phyloP scores from a whole-genome alignment of 2,329 filamentous ascomycete species.

The Colletotrichum sp. region DNA sequence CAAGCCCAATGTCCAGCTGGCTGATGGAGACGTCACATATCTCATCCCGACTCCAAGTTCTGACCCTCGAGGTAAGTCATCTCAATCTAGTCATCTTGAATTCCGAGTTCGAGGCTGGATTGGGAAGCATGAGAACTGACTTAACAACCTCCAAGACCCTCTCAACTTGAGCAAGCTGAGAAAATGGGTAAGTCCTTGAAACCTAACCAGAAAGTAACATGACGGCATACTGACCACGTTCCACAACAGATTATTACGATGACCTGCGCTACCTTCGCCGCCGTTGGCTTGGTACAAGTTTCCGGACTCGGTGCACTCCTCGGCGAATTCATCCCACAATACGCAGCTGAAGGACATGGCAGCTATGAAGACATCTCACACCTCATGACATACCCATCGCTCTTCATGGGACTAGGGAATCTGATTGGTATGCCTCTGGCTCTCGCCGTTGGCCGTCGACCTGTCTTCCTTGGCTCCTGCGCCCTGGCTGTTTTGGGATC shows the following conservation, averaged over 20 bases:
- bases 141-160: not conserved
- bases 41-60: conserved; percentile 36
- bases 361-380: conserved; percentile 9
- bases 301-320: conserved; percentile 8
- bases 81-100: not conserved
- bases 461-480: conserved; percentile 34
- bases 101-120: not conserved
- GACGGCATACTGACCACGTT: not conserved
- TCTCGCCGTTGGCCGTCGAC: conserved; percentile 37
- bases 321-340: conserved; percentile 3
- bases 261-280: not conserved
- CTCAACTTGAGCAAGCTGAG: not conserved
- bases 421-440: conserved; percentile 37
- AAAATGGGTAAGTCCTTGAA: not conserved
- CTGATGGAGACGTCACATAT: conserved; percentile 35
- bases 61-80: conserved; percentile 30
- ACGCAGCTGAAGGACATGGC: not conserved
- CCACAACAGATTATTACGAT: not conserved
- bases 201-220: too few relatives aligned
- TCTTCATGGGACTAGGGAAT: conserved; percentile 35
- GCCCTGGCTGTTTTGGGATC: conserved; percentile 31
- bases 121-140: not conserved
- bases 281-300: conserved; percentile 1
- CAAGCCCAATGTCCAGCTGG: conserved; percentile 28
- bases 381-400: conserved; percentile 2